These are phyloP conservation scores for Picea sitchensis DNA, from an alignment of 75 land plant species.

Conservation along the genomic window DNA sequence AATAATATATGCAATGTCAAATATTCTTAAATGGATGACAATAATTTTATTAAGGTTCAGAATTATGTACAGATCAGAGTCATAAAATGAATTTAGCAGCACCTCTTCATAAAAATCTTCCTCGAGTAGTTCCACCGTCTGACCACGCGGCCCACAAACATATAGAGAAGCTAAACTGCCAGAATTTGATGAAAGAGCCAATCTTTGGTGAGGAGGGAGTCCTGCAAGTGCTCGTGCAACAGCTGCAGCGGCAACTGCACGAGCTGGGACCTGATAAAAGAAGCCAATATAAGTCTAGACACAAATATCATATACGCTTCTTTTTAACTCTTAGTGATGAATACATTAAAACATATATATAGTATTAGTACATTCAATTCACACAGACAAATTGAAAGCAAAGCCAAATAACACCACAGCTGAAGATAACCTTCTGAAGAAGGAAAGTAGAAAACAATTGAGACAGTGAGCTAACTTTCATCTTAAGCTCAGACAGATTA, in stretches of 20 bases:
- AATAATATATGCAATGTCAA: neutral
- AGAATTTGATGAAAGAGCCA: conserved; percentile 57
- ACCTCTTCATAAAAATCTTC: conserved; percentile 88
- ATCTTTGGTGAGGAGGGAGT: conserved; percentile 83
- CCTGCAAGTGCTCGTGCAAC: conserved; percentile 89
- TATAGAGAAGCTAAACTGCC: conserved; percentile 74
- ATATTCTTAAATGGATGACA: neutral
- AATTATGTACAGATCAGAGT: neutral
- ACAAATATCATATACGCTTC: neutral
- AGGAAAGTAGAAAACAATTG: neutral
- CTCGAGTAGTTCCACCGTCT: conserved; percentile 66
- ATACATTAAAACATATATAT: neutral
- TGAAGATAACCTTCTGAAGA: neutral
- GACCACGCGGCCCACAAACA: conserved; percentile 46
- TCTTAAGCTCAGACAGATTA: neutral
- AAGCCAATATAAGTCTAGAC: neutral
- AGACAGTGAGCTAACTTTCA: neutral
- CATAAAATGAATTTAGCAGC: conserved; percentile 1
- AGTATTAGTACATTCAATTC: neutral
- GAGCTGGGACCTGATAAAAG: conserved; percentile 71
- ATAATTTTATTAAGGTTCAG: neutral
- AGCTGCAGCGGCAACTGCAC: conserved; percentile 97
- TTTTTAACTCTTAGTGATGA: neutral
- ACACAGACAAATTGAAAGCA: neutral
- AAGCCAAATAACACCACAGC: neutral